Conservation (phyloP, 2,329 filamentous ascomycete genomes). For the Fusarium sp. region DNA sequence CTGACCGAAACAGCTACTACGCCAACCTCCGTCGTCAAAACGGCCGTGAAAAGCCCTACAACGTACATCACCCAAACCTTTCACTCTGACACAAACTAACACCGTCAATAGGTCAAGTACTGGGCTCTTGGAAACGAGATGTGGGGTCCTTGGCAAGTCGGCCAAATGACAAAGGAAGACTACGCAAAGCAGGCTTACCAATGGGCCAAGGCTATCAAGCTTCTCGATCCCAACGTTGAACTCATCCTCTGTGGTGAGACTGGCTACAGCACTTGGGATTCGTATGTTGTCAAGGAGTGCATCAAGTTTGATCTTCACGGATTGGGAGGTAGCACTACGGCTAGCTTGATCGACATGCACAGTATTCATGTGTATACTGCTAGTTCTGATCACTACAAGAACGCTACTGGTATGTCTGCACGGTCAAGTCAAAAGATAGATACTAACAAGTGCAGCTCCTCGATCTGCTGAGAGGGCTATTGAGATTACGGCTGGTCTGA, state of each 20-base stretch:
- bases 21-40: conserved; percentile 83
- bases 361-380: conserved; percentile 84
- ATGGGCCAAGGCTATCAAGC: conserved; percentile 78
- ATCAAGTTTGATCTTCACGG: conserved; percentile 56
- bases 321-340: conserved; percentile 48
- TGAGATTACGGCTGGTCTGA: conserved; percentile 74
- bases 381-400: conserved; percentile 60
- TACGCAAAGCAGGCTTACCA: conserved; percentile 77
- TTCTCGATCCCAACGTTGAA: conserved; percentile 75
- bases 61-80: conserved; percentile 45
- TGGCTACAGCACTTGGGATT: conserved; percentile 78
- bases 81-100: not conserved
- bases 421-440: no score
- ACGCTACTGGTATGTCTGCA: conserved; percentile 56
- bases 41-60: conserved; percentile 81
- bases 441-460: conserved; percentile 60
- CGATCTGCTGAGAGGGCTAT: conserved; percentile 79
- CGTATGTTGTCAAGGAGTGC: conserved; percentile 78
- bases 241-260: conserved; percentile 82
- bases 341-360: conserved; percentile 78
- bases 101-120: conserved; percentile 71
- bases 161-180: conserved; percentile 75
- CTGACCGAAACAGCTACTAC: conserved; percentile 80
- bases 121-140: conserved; percentile 86
- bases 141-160: conserved; percentile 76